Conservation (phyloP, 805 yeast genomes). For the Barnettozyma vustinii region DNA sequence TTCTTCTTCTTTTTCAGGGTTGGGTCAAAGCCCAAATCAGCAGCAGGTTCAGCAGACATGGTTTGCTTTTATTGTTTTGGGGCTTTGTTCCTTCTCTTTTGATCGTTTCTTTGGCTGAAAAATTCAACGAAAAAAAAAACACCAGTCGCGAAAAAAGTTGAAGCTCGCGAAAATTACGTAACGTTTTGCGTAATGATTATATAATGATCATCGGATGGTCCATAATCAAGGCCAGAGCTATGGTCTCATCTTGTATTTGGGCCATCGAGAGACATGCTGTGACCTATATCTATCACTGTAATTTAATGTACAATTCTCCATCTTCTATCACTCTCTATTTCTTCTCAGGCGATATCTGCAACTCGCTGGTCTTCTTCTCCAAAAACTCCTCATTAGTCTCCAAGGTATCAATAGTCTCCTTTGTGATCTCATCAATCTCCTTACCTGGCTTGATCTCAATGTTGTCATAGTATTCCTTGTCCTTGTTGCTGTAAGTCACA, state of each 20-base stretch:
- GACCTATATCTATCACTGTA: background rate
- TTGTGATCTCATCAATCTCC: constrained; percentile 44
- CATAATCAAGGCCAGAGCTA: too few species aligned
- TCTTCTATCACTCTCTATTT: background rate
- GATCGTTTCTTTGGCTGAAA: background rate
- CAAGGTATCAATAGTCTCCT: constrained; percentile 39
- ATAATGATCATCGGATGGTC: background rate
- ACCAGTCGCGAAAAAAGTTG: background rate
- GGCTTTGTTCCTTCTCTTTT: background rate
- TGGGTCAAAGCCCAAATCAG: constrained; percentile 63
- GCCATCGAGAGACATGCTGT: background rate
- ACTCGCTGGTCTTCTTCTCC: constrained; percentile 26
- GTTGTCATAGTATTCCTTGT: constrained; percentile 12
- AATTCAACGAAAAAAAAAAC: constrained; percentile 3
- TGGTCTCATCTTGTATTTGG: background rate
- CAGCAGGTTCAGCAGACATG: constrained; percentile 21
- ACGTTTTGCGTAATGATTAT: background rate
- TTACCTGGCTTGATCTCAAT: constrained; percentile 43
- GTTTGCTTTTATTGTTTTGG: background rate
- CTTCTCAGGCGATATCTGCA: constrained; percentile 10
- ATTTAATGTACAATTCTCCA: background rate
- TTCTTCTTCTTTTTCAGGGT: constrained; percentile 77
- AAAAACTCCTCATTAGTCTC: constrained; percentile 30
- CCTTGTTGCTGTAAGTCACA: constrained; percentile 39
- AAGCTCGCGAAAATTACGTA: background rate